phyloP scores from a whole-genome alignment of 1,139 yeast species.

The Lizanozyma gosingica region DNA sequence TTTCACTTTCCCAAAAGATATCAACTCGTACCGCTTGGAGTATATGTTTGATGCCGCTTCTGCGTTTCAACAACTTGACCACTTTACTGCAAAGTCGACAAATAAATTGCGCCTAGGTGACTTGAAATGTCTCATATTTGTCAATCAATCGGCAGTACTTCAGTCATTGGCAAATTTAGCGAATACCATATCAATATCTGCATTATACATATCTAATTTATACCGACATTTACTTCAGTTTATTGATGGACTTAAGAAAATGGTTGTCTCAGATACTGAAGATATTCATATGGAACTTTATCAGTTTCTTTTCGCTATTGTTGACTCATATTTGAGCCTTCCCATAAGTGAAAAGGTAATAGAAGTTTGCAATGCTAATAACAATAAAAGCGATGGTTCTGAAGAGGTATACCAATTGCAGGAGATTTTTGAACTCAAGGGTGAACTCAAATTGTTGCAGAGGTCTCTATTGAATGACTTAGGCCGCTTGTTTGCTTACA shows the following conservation, averaged over 20 bases:
- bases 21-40: constrained; percentile 13
- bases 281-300: background rate
- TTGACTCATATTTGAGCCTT: constrained; percentile 22
- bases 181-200: constrained; percentile 22
- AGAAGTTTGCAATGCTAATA: constrained; percentile 7
- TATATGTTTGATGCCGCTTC: constrained; percentile 9
- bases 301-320: constrained; percentile 13
- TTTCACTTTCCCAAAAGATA: constrained; percentile 8
- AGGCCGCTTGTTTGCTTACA: background rate
- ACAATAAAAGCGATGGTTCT: constrained; percentile 7
- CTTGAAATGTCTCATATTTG: constrained; percentile 19
- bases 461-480: constrained; percentile 24
- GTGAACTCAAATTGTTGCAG: constrained; percentile 37
- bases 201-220: constrained; percentile 23
- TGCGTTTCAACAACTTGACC: constrained; percentile 9
- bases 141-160: constrained; percentile 18
- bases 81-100: background rate
- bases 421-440: constrained; percentile 34
- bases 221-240: constrained; percentile 19
- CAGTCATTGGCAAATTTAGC: constrained; percentile 22
- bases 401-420: constrained; percentile 12
- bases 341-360: constrained; percentile 18
- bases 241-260: background rate
- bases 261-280: background rate
- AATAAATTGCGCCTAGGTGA: constrained; percentile 4